Conservation (phyloP, 2,329 filamentous ascomycete genomes). For the Ophiostoma pallidulum region DNA sequence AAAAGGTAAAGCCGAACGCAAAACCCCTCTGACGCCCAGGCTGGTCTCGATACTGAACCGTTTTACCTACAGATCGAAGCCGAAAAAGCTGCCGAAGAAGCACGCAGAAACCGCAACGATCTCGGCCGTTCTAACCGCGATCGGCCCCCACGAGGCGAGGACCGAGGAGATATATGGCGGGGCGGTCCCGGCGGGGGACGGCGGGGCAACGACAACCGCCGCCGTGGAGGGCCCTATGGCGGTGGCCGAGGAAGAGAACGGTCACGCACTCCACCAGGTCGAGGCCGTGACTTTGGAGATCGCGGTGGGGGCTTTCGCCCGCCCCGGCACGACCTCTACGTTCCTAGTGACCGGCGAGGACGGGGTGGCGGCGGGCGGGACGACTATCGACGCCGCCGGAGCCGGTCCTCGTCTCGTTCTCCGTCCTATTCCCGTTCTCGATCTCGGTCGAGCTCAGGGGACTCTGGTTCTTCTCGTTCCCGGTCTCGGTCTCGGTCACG, state of each 20-base stretch:
- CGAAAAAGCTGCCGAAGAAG: slow-evolving; percentile 69
- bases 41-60: no score
- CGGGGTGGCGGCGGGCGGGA: slow-evolving; percentile 26
- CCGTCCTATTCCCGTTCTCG: slow-evolving; percentile 6
- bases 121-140: slow-evolving; percentile 34
- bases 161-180: slow-evolving; percentile 41
- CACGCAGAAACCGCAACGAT: slow-evolving; percentile 60
- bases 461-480: slow-evolving; percentile 2
- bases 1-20: slow-evolving; percentile 60
- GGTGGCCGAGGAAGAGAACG: slow-evolving; percentile 35
- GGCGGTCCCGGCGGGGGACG: slow-evolving; percentile 43
- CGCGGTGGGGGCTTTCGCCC: slow-evolving; percentile 28
- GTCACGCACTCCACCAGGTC: slow-evolving; percentile 39
- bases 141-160: slow-evolving; percentile 23
- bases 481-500: slow-evolving; percentile 8
- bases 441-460: neutral
- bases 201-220: slow-evolving; percentile 34
- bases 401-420: slow-evolving; percentile 14
- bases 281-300: slow-evolving; percentile 34
- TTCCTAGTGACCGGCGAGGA: slow-evolving; percentile 38
- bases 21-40: no score
- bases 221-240: slow-evolving; percentile 39
- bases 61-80: slow-evolving; percentile 57
- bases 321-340: slow-evolving; percentile 39
- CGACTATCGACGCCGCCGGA: slow-evolving; percentile 34